Evolutionary conservation across 352 stramenopile species (phyloP).

Genomic region (Globisporangium acanthophoron): DNA sequence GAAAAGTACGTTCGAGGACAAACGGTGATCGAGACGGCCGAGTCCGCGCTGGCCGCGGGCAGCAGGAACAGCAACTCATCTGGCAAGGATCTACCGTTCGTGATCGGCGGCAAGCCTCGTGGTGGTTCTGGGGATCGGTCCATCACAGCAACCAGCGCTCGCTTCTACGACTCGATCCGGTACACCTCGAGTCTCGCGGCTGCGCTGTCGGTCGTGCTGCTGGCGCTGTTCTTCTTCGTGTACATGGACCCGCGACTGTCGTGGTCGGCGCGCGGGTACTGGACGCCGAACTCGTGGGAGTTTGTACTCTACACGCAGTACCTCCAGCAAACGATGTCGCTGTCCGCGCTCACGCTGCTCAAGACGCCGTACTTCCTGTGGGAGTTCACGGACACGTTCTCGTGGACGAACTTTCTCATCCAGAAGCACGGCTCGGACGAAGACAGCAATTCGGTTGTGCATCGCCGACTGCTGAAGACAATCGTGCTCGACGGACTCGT

Average conservation of each 20-base stretch:
- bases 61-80: not conserved
- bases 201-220: conserved; percentile 14
- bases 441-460: not conserved
- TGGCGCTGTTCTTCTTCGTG: conserved; percentile 18
- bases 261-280: conserved; percentile 7
- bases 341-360: conserved; percentile 32
- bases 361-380: conserved; percentile 28
- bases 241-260: conserved; percentile 11
- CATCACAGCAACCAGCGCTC: not conserved
- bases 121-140: not conserved
- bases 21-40: conserved; percentile 4
- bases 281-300: conserved; percentile 40
- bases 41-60: not conserved
- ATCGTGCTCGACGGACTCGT: conserved; percentile 19
- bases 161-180: conserved; percentile 17
- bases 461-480: conserved; percentile 19
- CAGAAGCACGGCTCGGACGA: conserved; percentile 10
- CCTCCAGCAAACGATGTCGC: conserved; percentile 31
- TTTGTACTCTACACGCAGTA: conserved; percentile 37
- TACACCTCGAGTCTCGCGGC: conserved; percentile 13
- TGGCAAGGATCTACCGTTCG: conserved; percentile 1
- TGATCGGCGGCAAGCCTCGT: conserved; percentile 9
- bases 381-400: conserved; percentile 39
- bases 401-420: conserved; percentile 42
- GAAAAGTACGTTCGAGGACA: conserved; percentile 27